Conservation (phyloP, 1,139 yeast genomes). For the Hyphopichia burtonii region DNA sequence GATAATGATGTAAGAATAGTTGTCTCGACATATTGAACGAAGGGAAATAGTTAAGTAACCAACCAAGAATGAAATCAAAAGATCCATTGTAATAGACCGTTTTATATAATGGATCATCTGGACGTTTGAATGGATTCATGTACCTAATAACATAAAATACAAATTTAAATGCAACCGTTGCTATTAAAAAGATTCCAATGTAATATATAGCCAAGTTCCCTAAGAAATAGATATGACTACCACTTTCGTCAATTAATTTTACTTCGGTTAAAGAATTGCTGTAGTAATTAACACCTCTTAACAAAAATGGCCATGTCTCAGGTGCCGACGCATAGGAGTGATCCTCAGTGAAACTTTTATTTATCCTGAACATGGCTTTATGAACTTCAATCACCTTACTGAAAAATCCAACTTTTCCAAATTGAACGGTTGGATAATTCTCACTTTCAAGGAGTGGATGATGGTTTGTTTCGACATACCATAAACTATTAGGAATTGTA, state of each 20-base stretch:
- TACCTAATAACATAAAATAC: conserved; percentile 18
- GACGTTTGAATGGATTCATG: conserved; percentile 33
- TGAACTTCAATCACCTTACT: conserved; percentile 35
- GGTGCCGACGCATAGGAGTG: conserved; percentile 36
- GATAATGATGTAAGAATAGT: conserved; percentile 40
- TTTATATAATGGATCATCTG: conserved; percentile 12
- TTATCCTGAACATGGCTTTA: conserved; percentile 30
- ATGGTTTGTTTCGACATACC: conserved; percentile 64
- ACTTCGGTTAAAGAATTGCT: conserved; percentile 16
- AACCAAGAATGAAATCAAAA: conserved; percentile 31
- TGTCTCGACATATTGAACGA: conserved; percentile 32
- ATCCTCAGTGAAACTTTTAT: conserved; percentile 22
- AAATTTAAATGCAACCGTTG: conserved; percentile 19
- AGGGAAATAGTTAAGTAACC: conserved; percentile 37
- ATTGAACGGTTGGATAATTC: conserved; percentile 27
- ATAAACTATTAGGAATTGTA: conserved; percentile 53
- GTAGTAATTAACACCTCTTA: conserved; percentile 33
- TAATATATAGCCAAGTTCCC: conserved; percentile 39
- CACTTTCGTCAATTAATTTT: conserved; percentile 19
- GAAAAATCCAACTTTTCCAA: conserved; percentile 23
- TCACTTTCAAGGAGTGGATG: conserved; percentile 47
- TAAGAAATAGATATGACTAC: conserved; percentile 32
- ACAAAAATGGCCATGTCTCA: conserved; percentile 37
- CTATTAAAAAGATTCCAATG: conserved; percentile 21
- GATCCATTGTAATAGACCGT: conserved; percentile 20